These are phyloP conservation scores for Gaillardinia entomophila DNA, from an alignment of 805 yeast genomes.

Conservation along the genomic window DNA sequence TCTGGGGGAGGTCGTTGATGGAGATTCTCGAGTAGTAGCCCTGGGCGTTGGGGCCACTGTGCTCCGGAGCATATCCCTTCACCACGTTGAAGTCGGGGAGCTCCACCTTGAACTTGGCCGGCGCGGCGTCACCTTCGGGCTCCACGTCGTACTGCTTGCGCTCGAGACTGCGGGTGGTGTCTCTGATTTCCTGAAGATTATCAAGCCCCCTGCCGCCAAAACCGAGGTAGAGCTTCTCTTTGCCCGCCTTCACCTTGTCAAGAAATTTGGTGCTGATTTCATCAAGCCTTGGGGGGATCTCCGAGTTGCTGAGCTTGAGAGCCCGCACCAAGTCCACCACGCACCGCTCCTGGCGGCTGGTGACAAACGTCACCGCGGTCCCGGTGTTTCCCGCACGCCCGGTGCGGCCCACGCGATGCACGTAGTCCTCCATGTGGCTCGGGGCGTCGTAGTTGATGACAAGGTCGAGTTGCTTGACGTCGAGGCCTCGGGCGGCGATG, in stretches of 20 bases:
- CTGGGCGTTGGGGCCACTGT: constrained; percentile 49
- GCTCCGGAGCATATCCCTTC: constrained; percentile 49
- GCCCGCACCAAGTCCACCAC: constrained; percentile 70
- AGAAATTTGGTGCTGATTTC: constrained; percentile 51
- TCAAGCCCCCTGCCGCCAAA: constrained; percentile 93
- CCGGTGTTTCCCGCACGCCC: constrained; percentile 88
- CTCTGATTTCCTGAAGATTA: constrained; percentile 60
- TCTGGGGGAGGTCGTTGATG: constrained; percentile 81
- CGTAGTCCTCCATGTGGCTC: constrained; percentile 88
- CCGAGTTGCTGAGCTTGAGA: constrained; percentile 47
- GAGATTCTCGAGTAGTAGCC: constrained; percentile 62
- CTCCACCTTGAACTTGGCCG: constrained; percentile 7
- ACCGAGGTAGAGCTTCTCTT: constrained; percentile 62
- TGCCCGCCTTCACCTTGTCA: constrained; percentile 60
- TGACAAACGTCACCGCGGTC: constrained; percentile 53
- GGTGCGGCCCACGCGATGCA: constrained; percentile 93
- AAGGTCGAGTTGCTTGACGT: constrained; percentile 76
- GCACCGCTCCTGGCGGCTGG: constrained; percentile 53
- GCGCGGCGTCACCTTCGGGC: constrained; percentile 4
- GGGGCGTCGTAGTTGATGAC: constrained; percentile 76
- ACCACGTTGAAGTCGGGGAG: constrained; percentile 43
- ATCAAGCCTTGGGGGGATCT: constrained; percentile 45
- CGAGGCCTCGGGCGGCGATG: constrained; percentile 91
- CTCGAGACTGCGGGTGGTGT: constrained; percentile 44
- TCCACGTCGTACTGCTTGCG: constrained; percentile 21